phyloP scores from a whole-genome alignment of 2,329 filamentous ascomycete species.

The Pseudogymnoascus sp. region DNA sequence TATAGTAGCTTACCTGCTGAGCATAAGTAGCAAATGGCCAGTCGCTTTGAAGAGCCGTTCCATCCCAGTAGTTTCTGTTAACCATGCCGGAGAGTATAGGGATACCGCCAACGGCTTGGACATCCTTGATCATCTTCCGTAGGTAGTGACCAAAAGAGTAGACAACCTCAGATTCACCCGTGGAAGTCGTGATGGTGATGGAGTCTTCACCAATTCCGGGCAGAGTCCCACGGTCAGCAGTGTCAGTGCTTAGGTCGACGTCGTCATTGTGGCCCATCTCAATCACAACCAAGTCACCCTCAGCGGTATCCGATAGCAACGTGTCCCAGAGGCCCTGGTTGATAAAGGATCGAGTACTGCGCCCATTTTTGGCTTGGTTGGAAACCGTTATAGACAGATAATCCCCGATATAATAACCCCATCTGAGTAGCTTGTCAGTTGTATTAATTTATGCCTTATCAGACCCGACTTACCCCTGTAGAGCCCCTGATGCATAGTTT shows the following conservation, averaged over 20 bases:
- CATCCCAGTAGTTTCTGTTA: constrained; percentile 18
- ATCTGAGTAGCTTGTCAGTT: neutral
- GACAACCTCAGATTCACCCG: constrained; percentile 18
- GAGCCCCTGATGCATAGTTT: neutral
- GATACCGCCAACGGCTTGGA: constrained; percentile 16
- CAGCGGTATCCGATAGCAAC: constrained; percentile 14
- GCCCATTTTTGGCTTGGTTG: neutral
- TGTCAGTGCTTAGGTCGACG: constrained; percentile 18
- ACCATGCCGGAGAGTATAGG: constrained; percentile 26
- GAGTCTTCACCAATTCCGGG: constrained; percentile 22
- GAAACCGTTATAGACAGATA: neutral
- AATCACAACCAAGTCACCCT: constrained; percentile 22
- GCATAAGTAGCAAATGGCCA: constrained; percentile 24
- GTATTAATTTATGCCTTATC: neutral
- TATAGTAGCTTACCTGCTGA: neutral
- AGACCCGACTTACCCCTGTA: neutral
- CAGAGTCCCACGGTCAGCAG: constrained; percentile 21
- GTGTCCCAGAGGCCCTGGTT: constrained; percentile 1
- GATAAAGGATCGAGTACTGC: neutral
- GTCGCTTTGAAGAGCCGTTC: constrained; percentile 14
- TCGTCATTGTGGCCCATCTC: constrained; percentile 27
- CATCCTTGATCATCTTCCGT: constrained; percentile 25
- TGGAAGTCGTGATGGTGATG: constrained; percentile 17
- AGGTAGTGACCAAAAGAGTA: constrained; percentile 26
- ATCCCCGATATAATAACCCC: neutral